Evolutionary conservation across 2,329 filamentous ascomycete genomes (phyloP).

Genomic region (Aspergillus sp.): DNA sequence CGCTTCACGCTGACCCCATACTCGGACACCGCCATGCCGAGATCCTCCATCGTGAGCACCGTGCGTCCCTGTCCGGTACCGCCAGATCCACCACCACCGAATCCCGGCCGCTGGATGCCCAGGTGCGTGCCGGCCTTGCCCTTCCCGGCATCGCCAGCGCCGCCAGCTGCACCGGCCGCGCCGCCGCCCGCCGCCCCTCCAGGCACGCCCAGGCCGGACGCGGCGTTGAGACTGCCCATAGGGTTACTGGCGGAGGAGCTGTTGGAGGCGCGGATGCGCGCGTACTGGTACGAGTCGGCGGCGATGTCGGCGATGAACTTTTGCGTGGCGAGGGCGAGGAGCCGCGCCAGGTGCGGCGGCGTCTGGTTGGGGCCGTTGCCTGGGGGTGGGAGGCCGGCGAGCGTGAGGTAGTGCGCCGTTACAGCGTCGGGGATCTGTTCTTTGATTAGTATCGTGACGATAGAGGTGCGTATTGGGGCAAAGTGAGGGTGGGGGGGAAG

Average conservation of each 20-base stretch:
- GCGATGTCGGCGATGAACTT: conserved; percentile 98
- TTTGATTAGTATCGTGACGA: conserved; percentile 2
- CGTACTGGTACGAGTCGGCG: conserved; percentile 96
- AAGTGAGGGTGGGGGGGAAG: not conserved
- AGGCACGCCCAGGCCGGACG: conserved; percentile 53
- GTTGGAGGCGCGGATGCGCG: conserved; percentile 89
- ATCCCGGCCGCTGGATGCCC: conserved; percentile 74
- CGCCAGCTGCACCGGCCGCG: conserved; percentile 48
- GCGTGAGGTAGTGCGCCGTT: conserved; percentile 95
- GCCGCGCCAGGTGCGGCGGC: conserved; percentile 79
- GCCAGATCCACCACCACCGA: conserved; percentile 83
- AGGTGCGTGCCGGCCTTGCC: conserved; percentile 56
- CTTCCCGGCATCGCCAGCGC: conserved; percentile 44
- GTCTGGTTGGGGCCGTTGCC: conserved; percentile 73
- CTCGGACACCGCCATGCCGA: conserved; percentile 96
- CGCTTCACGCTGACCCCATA: conserved; percentile 98
- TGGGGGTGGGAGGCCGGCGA: conserved; percentile 88
- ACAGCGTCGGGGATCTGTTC: conserved; percentile 91
- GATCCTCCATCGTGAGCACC: conserved; percentile 95
- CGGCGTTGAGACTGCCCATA: conserved; percentile 78
- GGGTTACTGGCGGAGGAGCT: conserved; percentile 83
- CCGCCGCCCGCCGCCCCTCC: conserved; percentile 55
- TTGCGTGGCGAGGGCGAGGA: conserved; percentile 95
- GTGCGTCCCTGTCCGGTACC: conserved; percentile 80
- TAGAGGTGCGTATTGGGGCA: not conserved